Evolutionary conservation across 768 basidiomycete genomes (phyloP).

Genomic region (Suillus ampliporus): DNA sequence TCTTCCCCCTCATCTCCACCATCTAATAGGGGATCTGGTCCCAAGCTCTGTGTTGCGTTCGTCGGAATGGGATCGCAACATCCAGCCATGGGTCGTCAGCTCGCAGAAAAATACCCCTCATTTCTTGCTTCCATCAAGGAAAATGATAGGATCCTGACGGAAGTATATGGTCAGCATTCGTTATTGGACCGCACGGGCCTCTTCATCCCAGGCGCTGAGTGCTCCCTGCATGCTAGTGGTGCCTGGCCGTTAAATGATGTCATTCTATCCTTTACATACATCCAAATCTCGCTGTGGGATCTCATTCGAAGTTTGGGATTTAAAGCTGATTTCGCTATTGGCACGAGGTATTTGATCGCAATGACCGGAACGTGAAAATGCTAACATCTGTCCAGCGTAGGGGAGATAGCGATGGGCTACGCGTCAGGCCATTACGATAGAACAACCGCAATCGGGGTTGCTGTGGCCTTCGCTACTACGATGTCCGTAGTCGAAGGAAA

Average conservation of each 20-base stretch:
- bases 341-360: slow-evolving; percentile 31
- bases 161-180: slow-evolving; percentile 33
- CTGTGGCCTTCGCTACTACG: slow-evolving; percentile 41
- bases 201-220: slow-evolving; percentile 34
- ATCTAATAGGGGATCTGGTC: slow-evolving; percentile 13
- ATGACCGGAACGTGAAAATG: neutral
- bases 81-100: slow-evolving; percentile 42
- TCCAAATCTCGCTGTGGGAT: slow-evolving; percentile 41
- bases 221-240: slow-evolving; percentile 28
- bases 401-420: slow-evolving; percentile 45
- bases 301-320: slow-evolving; percentile 39
- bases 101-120: slow-evolving; percentile 35
- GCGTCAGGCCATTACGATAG: slow-evolving; percentile 43
- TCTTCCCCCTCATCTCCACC: slow-evolving; percentile 5
- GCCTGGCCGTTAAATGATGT: slow-evolving; percentile 41
- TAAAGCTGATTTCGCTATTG: slow-evolving; percentile 39
- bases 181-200: slow-evolving; percentile 41
- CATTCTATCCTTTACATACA: slow-evolving; percentile 38
- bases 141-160: slow-evolving; percentile 39
- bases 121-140: slow-evolving; percentile 37
- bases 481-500: slow-evolving; percentile 42
- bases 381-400: slow-evolving; percentile 25
- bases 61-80: slow-evolving; percentile 45
- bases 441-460: slow-evolving; percentile 40
- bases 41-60: slow-evolving; percentile 42